A percentile compares a stretch with the other conserved stretches of the same genome.
Conservation (phyloP, 2,329 filamentous ascomycete species). For the Cytospora mali region DNA sequence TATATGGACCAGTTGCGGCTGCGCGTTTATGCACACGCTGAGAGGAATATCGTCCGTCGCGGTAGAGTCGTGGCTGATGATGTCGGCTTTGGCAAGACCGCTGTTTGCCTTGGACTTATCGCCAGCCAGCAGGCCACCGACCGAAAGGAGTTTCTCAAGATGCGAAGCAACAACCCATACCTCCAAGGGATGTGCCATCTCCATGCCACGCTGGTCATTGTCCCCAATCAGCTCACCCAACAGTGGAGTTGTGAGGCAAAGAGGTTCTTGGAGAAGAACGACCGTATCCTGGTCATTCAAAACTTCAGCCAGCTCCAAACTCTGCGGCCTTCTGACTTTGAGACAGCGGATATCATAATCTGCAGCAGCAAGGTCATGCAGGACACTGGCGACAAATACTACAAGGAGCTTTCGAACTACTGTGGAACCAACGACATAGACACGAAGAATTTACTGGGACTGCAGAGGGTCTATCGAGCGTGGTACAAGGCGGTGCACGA, state of each 20-base stretch:
- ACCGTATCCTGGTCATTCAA: conserved; percentile 35
- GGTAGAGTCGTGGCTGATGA: conserved; percentile 49
- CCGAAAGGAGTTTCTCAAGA: conserved; percentile 23
- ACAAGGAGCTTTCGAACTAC: conserved; percentile 18
- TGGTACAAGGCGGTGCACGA: conserved; percentile 22
- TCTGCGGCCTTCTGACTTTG: conserved; percentile 29
- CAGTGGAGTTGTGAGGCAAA: conserved; percentile 43
- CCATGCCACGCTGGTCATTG: conserved; percentile 44
- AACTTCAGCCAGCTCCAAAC: conserved; percentile 24
- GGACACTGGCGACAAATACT: conserved; percentile 7
- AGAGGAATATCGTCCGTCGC: conserved; percentile 26
- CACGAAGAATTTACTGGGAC: neutral
- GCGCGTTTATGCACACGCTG: conserved; percentile 12
- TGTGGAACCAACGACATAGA: conserved; percentile 12
- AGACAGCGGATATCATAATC: conserved; percentile 43
- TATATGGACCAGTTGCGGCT: conserved; percentile 9
- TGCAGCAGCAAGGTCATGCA: conserved; percentile 37
- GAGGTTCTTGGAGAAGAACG: conserved; percentile 37
- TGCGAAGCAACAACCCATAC: conserved; percentile 27
- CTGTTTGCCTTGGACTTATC: conserved; percentile 44
- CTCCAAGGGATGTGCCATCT: conserved; percentile 34
- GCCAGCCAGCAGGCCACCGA: conserved; percentile 35
- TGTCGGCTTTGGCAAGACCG: conserved; percentile 50
- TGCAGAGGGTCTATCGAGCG: conserved; percentile 21
- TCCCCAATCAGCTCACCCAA: conserved; percentile 42